Conservation (phyloP, 1,284 basidiomycete species). For the Coriolopsis trogii region DNA sequence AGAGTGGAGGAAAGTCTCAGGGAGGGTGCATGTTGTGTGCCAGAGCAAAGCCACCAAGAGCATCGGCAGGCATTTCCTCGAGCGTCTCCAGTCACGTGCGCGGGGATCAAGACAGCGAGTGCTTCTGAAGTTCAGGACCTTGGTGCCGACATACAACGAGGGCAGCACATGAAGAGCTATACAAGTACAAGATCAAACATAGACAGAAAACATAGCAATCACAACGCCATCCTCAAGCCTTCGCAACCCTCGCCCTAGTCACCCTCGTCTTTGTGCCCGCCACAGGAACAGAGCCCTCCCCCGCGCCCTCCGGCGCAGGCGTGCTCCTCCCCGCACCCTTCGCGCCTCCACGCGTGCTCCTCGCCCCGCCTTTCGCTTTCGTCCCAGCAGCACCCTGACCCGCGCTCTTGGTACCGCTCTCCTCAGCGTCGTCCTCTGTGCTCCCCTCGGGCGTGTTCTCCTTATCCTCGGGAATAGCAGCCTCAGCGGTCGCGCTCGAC, state of each 20-base stretch:
- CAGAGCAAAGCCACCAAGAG: too few relatives aligned
- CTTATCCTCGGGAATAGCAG: slow-evolving; percentile 33
- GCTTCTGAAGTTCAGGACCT: too few relatives aligned
- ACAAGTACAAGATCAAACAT: background rate
- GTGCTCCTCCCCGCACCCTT: slow-evolving; percentile 18
- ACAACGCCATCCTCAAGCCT: slow-evolving; percentile 10
- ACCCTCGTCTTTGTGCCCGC: slow-evolving; percentile 20
- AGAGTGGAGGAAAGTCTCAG: too few relatives aligned
- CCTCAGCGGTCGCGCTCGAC: slow-evolving; percentile 9
- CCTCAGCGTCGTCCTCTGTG: slow-evolving; percentile 30
- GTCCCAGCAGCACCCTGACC: slow-evolving; percentile 9
- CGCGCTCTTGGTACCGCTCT: slow-evolving; percentile 16
- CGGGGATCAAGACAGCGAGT: too few relatives aligned
- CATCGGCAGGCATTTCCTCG: too few relatives aligned
- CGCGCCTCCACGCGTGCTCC: slow-evolving; percentile 20
- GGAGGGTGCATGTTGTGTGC: too few relatives aligned
- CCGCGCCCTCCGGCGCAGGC: slow-evolving; percentile 14
- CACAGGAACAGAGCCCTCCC: slow-evolving; percentile 21
- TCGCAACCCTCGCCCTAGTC: slow-evolving; percentile 28
- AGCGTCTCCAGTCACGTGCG: too few relatives aligned
- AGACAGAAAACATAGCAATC: background rate
- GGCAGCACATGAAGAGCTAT: background rate
- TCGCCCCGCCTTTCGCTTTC: slow-evolving; percentile 10
- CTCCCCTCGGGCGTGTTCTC: slow-evolving; percentile 43
- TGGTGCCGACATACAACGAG: too few relatives aligned